Conservation (phyloP, 2,329 filamentous ascomycete genomes). For the Endoconidiophora laricicola region DNA sequence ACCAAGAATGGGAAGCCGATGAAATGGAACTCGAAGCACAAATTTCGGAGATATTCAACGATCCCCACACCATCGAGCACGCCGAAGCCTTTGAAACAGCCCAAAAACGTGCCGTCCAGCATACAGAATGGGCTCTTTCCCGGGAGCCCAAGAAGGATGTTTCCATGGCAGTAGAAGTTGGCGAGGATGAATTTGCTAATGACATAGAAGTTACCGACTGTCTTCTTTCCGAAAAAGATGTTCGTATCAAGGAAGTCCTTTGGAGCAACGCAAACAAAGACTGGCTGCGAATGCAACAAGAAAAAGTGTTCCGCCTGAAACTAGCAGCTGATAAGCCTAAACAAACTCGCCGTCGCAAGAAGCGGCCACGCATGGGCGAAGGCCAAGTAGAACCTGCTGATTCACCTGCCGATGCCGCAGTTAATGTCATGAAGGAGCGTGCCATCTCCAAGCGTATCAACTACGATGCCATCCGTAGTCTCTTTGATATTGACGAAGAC, state of each 20-base stretch:
- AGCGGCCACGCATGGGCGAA: constrained; percentile 43
- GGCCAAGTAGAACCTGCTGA: constrained; percentile 49
- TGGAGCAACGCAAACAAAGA: constrained; percentile 94
- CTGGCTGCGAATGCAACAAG: constrained; percentile 74
- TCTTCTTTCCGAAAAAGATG: constrained; percentile 55
- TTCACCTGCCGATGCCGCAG: constrained; percentile 52
- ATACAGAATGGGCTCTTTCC: constrained; percentile 34
- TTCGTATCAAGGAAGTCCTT: constrained; percentile 69
- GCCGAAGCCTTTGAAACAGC: constrained; percentile 41
- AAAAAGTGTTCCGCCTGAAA: constrained; percentile 63
- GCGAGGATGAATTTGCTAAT: constrained; percentile 70
- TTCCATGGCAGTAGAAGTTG: constrained; percentile 48
- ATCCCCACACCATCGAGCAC: constrained; percentile 40
- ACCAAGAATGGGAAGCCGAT: constrained; percentile 44
- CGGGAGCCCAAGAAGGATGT: constrained; percentile 31
- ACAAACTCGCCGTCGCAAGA: constrained; percentile 37
- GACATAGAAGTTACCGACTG: constrained; percentile 79
- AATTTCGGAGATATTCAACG: constrained; percentile 52
- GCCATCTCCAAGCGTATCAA: constrained; percentile 62
- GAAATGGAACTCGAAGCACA: constrained; percentile 52
- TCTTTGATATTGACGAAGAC: constrained; percentile 31
- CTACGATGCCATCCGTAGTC: constrained; percentile 44
- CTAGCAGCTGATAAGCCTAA: constrained; percentile 40
- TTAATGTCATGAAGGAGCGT: constrained; percentile 49
- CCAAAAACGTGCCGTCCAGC: constrained; percentile 36